Evolutionary conservation across 1,284 basidiomycete genomes (phyloP).

Genomic region (Boletus smithii): DNA sequence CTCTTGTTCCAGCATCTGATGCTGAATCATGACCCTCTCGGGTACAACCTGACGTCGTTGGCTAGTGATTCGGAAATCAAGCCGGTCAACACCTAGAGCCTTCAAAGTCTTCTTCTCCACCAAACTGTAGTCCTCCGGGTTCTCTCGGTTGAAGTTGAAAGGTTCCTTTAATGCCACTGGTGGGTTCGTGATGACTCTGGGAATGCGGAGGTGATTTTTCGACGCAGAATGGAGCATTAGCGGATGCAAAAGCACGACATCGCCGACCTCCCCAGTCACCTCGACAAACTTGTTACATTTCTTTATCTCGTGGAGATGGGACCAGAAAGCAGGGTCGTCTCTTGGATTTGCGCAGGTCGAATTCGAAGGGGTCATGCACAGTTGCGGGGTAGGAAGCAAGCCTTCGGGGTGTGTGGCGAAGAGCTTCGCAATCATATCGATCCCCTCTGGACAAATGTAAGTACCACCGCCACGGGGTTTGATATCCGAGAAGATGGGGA

Average conservation of each 20-base stretch:
- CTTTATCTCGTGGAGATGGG: conserved; percentile 7
- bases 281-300: conserved; percentile 1
- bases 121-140: background rate
- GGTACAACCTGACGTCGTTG: background rate
- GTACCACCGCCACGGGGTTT: conserved; percentile 3
- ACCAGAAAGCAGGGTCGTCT: conserved; percentile 1
- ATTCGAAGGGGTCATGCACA: conserved; percentile 2
- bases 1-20: background rate
- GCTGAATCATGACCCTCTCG: background rate
- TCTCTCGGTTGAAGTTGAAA: background rate
- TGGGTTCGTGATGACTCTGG: background rate
- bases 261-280: background rate
- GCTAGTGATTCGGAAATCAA: background rate
- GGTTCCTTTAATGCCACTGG: background rate
- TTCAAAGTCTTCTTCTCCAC: background rate
- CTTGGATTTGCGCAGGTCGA: conserved; percentile 6
- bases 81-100: background rate
- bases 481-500: conserved; percentile 11
- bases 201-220: conserved; percentile 5
- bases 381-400: background rate
- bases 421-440: conserved; percentile 3
- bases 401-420: conserved; percentile 6
- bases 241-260: too few species aligned
- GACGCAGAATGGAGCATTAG: conserved; percentile 1
- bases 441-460: conserved; percentile 7